phyloP scores from a whole-genome alignment of 225 moss, liverwort and hornwort genomes.

The Sphagnum tenellum region DNA sequence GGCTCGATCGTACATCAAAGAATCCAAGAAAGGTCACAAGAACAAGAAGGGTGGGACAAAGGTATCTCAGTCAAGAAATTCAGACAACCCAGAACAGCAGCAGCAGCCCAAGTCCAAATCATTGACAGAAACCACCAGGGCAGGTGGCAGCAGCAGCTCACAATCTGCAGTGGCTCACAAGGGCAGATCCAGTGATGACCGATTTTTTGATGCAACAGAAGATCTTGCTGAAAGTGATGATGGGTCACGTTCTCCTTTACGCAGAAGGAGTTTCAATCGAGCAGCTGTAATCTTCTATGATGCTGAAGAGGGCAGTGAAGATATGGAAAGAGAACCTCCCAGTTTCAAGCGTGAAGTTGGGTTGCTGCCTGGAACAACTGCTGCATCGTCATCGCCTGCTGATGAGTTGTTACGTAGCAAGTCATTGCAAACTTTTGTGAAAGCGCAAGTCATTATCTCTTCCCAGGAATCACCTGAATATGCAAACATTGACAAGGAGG shows the following conservation, averaged over 20 bases:
- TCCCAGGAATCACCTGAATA: constrained; percentile 79
- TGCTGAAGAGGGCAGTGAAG: constrained; percentile 39
- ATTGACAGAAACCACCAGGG: no score
- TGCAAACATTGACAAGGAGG: constrained; percentile 79
- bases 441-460: constrained; percentile 72
- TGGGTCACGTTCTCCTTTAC: constrained; percentile 17
- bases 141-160: neutral
- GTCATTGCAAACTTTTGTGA: constrained; percentile 63
- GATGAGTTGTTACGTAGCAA: constrained; percentile 37
- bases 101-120: no score
- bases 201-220: constrained; percentile 83
- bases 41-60: no score
- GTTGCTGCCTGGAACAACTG: constrained; percentile 53
- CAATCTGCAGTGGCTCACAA: constrained; percentile 1
- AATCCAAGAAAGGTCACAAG: neutral
- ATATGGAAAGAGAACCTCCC: constrained; percentile 46
- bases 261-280: constrained; percentile 21
- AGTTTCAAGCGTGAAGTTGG: constrained; percentile 62
- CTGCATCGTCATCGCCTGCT: constrained; percentile 20
- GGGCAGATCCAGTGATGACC: constrained; percentile 33
- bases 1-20: constrained; percentile 81
- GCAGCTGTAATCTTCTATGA: constrained; percentile 74
- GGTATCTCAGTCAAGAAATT: no score
- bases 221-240: constrained; percentile 44
- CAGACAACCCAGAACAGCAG: no score